A percentile compares a stretch with the other conserved stretches of the same genome.
These are phyloP conservation scores for Tuber indicum DNA, from an alignment of 495 filamentous ascomycete genomes.

Conservation along the genomic window DNA sequence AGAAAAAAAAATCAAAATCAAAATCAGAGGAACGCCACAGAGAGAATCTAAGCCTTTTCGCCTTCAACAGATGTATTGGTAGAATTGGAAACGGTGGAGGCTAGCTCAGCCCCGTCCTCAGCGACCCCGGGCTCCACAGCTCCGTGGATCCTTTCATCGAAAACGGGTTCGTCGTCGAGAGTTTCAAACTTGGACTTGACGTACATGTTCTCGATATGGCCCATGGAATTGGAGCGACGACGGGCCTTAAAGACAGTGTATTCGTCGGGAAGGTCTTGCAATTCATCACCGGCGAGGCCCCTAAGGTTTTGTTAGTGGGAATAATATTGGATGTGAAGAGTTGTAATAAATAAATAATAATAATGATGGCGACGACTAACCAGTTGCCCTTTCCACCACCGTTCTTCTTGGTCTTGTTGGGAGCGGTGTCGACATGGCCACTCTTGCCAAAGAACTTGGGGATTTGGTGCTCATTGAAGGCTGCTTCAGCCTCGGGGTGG, in stretches of 20 bases:
- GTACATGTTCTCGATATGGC: slow-evolving; percentile 54
- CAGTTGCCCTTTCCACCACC: slow-evolving; percentile 90
- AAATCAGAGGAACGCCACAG: slow-evolving; percentile 21
- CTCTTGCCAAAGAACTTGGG: slow-evolving; percentile 90
- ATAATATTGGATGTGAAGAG: neutral
- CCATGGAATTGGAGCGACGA: slow-evolving; percentile 85
- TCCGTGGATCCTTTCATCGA: slow-evolving; percentile 75
- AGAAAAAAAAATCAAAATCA: slow-evolving; percentile 19
- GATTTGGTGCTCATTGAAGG: slow-evolving; percentile 59
- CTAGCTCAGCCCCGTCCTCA: slow-evolving; percentile 47
- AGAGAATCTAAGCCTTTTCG: slow-evolving; percentile 35
- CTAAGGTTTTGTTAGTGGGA: slow-evolving; percentile 41
- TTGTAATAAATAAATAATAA: no score
- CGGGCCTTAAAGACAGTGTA: slow-evolving; percentile 80
- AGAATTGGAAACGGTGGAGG: slow-evolving; percentile 35
- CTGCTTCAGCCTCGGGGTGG: slow-evolving; percentile 56
- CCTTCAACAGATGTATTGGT: slow-evolving; percentile 31
- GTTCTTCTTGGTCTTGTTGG: slow-evolving; percentile 94
- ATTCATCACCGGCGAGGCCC: slow-evolving; percentile 77
- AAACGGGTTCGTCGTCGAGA: slow-evolving; percentile 76
- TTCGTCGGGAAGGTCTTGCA: slow-evolving; percentile 57
- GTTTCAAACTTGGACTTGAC: slow-evolving; percentile 86
- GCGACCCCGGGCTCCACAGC: slow-evolving; percentile 48
- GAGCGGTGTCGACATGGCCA: slow-evolving; percentile 72
- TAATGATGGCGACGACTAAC: slow-evolving; percentile 49